Conservation (phyloP, 371 early-diverging fungal species). For the Neoconidiobolus thromboides region DNA sequence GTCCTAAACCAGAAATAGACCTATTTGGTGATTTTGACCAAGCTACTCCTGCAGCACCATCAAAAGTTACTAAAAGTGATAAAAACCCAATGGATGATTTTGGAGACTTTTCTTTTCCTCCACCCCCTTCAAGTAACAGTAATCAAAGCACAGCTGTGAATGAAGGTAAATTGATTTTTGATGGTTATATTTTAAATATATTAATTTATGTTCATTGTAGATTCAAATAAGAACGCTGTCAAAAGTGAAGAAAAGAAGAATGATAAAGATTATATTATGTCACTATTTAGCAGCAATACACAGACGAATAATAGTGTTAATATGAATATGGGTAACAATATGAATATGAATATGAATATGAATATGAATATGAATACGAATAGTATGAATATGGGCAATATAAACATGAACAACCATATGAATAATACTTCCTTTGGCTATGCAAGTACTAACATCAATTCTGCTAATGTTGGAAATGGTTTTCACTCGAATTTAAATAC, state of each 20-base stretch:
- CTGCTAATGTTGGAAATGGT: no score
- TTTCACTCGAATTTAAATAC: no score
- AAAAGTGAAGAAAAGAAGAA: neutral
- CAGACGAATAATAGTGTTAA: neutral
- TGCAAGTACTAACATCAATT: no score
- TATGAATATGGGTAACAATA: no score
- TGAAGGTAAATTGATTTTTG: neutral
- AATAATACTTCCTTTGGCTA: no score
- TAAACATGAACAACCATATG: no score
- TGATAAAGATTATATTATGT: slow-evolving; percentile 5
- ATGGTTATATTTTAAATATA: neutral
- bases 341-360: no score
- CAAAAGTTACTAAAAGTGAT: neutral
- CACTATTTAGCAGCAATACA: neutral
- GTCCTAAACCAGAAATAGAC: neutral
- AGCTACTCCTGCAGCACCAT: neutral
- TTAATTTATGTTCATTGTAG: neutral
- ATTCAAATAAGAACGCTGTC: neutral
- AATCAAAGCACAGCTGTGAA: neutral
- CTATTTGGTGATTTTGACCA: neutral
- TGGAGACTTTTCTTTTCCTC: slow-evolving; percentile 3
- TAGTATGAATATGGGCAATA: no score
- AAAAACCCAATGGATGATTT: neutral
- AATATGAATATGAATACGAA: no score
- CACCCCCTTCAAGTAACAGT: neutral